Base-by-base conservation (phyloP, 2,329 filamentous ascomycete genomes). In the Cryphonectria nitschkei region DNA sequence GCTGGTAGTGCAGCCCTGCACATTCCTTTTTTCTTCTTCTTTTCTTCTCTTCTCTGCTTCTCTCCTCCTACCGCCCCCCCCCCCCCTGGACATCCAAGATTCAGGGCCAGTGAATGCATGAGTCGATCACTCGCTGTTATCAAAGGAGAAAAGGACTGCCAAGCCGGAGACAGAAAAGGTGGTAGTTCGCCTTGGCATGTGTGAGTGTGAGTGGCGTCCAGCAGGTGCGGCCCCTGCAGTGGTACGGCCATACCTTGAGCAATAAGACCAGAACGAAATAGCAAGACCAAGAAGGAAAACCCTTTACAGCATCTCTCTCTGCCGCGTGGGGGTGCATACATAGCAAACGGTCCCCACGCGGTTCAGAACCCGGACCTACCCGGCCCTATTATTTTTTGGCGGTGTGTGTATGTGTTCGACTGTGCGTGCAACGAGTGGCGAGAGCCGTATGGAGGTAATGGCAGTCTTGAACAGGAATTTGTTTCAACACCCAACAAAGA, bases 161-260 rank as follows among this genome's bases (percentile, higher is more conserved):
- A 58, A 34, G 54, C 16, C 13, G 26, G 54, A 16, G 54, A 58
- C 54, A 58, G 26, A 8, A 16, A 58, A 58, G 16, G 54, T 58
- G 29, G 54, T 58, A 58, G 54, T 58, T 29, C 54, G 54, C 29
- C 54, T 58, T 58, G 54, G 54, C 54, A 58, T 32, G 54, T 32
- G 46, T 50, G 46, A 50, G 46, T n/a, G 46, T n/a, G 46, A 22
- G 46, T 50, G 46, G 19, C 46, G 8, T 50, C 46, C 22, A n/a
- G 19, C 3, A 32, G 26, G 29, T 13, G 26, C 54, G 52, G 52
- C 52, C 52, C 52, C 52, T 56, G 52, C 52, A 56, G 52, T 56
- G 52, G 52, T 56, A 29, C 26, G 52, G 52, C 26, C 52, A 26
- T 56, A 50, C 54, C 54, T 58, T 8, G 26, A 16, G 54, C 54